These are phyloP conservation scores for Beauveria scarabaeidicola DNA, from an alignment of 2,329 filamentous ascomycete genomes.

Conservation along the genomic window DNA sequence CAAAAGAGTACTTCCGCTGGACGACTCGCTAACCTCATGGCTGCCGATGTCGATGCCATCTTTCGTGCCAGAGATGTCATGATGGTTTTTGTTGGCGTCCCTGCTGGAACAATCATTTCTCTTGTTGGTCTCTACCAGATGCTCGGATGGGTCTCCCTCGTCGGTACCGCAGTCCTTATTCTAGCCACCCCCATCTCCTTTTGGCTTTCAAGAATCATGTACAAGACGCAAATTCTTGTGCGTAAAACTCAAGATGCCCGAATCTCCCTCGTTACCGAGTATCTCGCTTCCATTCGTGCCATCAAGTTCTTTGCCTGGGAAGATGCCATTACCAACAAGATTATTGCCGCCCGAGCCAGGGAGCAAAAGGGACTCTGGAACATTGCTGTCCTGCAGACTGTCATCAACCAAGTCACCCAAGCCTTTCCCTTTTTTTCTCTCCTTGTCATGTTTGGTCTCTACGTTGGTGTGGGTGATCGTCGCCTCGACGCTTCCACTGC, in stretches of 20 bases:
- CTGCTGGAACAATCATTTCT: slow-evolving; percentile 38
- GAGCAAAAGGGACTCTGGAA: slow-evolving; percentile 49
- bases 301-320: slow-evolving; percentile 58
- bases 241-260: slow-evolving; percentile 48
- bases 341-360: slow-evolving; percentile 38
- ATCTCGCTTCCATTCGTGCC: slow-evolving; percentile 47
- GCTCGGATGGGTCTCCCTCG: slow-evolving; percentile 46
- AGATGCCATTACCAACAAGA: slow-evolving; percentile 40
- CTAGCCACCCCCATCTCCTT: slow-evolving; percentile 41
- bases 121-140: slow-evolving; percentile 46
- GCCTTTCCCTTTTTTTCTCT: slow-evolving; percentile 44
- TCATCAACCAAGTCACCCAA: slow-evolving; percentile 41
- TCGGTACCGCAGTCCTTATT: slow-evolving; percentile 41
- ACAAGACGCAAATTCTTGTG: slow-evolving; percentile 40
- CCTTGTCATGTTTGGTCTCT: slow-evolving; percentile 44
- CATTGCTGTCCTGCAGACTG: slow-evolving; percentile 38
- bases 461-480: slow-evolving; percentile 38
- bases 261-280: slow-evolving; percentile 50
- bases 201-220: slow-evolving; percentile 40
- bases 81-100: slow-evolving; percentile 35
- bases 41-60: slow-evolving; percentile 49
- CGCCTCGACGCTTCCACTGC: slow-evolving; percentile 47
- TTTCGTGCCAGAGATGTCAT: slow-evolving; percentile 43
- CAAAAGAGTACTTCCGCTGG: slow-evolving; percentile 37
- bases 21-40: slow-evolving; percentile 48